Base-by-base conservation (phyloP, 495 filamentous ascomycete species). In the Xylaria castorea region DNA sequence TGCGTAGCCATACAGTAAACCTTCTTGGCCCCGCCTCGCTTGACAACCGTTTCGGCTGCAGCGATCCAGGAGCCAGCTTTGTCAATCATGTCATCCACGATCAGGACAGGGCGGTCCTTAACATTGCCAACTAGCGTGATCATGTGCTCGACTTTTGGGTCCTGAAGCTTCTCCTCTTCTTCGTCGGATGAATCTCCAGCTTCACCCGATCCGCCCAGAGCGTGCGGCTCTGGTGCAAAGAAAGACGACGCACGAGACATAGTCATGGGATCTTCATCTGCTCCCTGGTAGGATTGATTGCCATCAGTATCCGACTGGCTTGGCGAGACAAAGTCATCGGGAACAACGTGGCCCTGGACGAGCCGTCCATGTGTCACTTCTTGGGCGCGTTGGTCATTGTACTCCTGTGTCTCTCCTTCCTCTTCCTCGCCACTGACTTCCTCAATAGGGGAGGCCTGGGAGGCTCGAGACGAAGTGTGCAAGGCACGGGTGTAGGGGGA, bases 81-180 rank as follows among this genome's bases (percentile, higher is more conserved):
- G 84, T 99, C 96, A 75, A 99, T 98, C 93, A 99, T 97, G 81
- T 99, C 96, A 84, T 99, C 96, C 62, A 99, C 92, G 72, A 99
- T 92, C 81, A 99, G 91, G 48, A 98, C 96, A 2, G 93, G 89
- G 68, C 91, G 89, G 80, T 92, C 90, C 75, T 89, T 90, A 66
- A 99, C 96, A 74, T 98, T 93, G 71, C 96, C 96, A 42, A 99
- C 97, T 65, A 99, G 85, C 2, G 96, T 99, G 76, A 98, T 95
- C 85, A 94, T 98, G 80, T 93, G 92, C 81, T 99, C 96, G 48
- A 94, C 84, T 71, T 91, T 91, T 20, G 89, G 88, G 73, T 92
- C 89, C 71, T 89, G 87, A 63, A 92, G 87, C 22, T 89, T 89
- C 71, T 93, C 92, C 74, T 93, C 94, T 78, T 98, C 96, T 72